Evolutionary conservation across 805 yeast genomes (phyloP).

Genomic region (Lachancea waltii): DNA sequence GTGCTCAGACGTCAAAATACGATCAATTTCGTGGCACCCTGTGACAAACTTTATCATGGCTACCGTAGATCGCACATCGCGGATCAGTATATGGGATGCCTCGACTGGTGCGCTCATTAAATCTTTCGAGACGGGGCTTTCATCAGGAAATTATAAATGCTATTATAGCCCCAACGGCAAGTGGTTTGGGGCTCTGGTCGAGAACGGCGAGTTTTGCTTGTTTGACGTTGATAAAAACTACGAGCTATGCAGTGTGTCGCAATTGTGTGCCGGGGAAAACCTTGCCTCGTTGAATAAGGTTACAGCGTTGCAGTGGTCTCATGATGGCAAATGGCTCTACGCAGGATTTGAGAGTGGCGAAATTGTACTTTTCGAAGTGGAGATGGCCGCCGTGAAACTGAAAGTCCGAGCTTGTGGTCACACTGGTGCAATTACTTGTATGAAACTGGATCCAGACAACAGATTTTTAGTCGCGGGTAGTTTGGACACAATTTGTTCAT

Average conservation of each 20-base stretch:
- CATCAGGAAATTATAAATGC: constrained; percentile 18
- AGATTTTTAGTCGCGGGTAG: constrained; percentile 46
- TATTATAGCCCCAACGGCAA: constrained; percentile 43
- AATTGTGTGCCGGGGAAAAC: not conserved
- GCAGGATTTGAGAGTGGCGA: constrained; percentile 46
- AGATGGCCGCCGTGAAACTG: constrained; percentile 6
- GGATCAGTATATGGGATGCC: constrained; percentile 21
- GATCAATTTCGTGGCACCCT: constrained; percentile 26
- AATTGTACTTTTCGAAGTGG: constrained; percentile 23
- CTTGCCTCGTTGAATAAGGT: constrained; percentile 1
- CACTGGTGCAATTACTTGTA: constrained; percentile 42
- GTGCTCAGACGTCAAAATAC: constrained; percentile 17
- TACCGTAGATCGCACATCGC: constrained; percentile 19
- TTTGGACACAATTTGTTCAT: constrained; percentile 22
- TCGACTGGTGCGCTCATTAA: constrained; percentile 14
- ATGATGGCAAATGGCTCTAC: constrained; percentile 34
- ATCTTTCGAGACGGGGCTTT: constrained; percentile 16
- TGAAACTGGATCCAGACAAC: constrained; percentile 49
- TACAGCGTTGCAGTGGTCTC: constrained; percentile 25
- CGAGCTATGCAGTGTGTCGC: constrained; percentile 14
- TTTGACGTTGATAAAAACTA: constrained; percentile 33
- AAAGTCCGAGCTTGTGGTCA: constrained; percentile 37
- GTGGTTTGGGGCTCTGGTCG: constrained; percentile 39
- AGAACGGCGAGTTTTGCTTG: constrained; percentile 34
- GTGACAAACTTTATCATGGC: constrained; percentile 19